Conservation (phyloP, 176 grass and related monocot genomes). For the Bothriochloa decipiens region DNA sequence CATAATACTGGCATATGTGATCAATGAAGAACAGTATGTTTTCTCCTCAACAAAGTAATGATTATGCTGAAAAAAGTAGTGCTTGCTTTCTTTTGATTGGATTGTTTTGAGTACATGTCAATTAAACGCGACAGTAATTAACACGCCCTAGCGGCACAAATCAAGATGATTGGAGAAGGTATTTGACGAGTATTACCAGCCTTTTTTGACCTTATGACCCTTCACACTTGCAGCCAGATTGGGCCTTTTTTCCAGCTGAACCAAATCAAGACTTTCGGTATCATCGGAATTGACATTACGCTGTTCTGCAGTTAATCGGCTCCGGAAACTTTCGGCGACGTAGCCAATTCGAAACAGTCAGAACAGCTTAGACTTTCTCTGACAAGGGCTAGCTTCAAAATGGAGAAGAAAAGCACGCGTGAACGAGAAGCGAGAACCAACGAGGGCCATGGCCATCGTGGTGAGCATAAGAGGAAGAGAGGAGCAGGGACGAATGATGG, state of each 20-base stretch:
- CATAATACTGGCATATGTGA: too few relatives aligned
- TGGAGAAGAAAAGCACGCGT: slow-evolving; percentile 39
- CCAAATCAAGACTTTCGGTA: slow-evolving; percentile 1
- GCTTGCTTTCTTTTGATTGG: neutral
- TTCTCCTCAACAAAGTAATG: too few relatives aligned
- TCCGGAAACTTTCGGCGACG: neutral
- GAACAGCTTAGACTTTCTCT: neutral
- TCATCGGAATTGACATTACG: neutral
- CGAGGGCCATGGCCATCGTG: neutral
- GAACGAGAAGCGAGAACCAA: slow-evolving; percentile 30
- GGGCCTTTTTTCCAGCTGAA: neutral
- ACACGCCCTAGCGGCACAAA: neutral
- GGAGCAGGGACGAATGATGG: slow-evolving; percentile 27
- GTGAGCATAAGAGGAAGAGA: neutral
- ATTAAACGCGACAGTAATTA: neutral
- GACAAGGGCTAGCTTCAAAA: slow-evolving; percentile 12
- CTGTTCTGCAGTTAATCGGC: neutral
- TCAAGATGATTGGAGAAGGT: neutral
- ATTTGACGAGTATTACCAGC: neutral
- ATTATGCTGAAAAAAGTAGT: too few relatives aligned
- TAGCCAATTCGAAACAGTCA: slow-evolving; percentile 16
- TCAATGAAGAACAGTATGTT: too few relatives aligned
- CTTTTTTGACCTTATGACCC: neutral
- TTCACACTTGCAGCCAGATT: neutral
- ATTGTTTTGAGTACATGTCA: slow-evolving; percentile 13